Conservation (phyloP, 371 early-diverging fungal species). For the Entomophthora muscae region DNA sequence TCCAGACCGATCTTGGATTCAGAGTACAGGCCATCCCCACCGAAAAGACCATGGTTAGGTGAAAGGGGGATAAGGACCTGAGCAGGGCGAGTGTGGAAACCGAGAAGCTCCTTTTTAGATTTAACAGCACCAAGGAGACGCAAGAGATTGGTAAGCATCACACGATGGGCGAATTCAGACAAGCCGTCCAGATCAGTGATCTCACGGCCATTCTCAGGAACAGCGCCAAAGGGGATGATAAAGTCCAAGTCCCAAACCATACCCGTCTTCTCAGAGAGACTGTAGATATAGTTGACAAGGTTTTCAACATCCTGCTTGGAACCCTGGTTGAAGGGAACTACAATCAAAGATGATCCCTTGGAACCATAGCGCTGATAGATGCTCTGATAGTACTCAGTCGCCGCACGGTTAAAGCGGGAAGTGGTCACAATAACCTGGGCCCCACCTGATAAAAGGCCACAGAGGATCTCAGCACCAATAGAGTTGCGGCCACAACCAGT, state of each 20-base stretch:
- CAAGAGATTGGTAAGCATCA: conserved; percentile 78
- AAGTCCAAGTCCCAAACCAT: conserved; percentile 85
- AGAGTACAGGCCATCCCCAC: conserved; percentile 82
- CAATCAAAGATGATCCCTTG: conserved; percentile 66
- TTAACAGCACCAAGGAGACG: conserved; percentile 69
- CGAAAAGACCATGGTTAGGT: conserved; percentile 92
- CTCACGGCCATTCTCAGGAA: conserved; percentile 73
- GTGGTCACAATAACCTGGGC: conserved; percentile 86
- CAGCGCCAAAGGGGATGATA: conserved; percentile 91
- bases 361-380: conserved; percentile 78
- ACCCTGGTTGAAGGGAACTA: no score
- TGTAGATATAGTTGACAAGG: conserved; percentile 72
- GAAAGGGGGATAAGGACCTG: conserved; percentile 82
- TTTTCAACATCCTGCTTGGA: conserved; percentile 68
- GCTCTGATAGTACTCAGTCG: conserved; percentile 71
- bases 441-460: conserved; percentile 77
- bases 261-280: conserved; percentile 48
- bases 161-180: conserved; percentile 80
- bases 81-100: conserved; percentile 75
- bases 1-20: conserved; percentile 89
- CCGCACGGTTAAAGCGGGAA: conserved; percentile 70
- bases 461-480: no score
- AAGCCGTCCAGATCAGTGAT: conserved; percentile 66
- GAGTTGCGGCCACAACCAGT: conserved; percentile 86
- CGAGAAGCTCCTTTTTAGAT: conserved; percentile 56